Evolutionary conservation across 116 monocot species (phyloP), one percentile per base, ranked within the genome.

Genomic region (Papilionanthe hybrid): DNA sequence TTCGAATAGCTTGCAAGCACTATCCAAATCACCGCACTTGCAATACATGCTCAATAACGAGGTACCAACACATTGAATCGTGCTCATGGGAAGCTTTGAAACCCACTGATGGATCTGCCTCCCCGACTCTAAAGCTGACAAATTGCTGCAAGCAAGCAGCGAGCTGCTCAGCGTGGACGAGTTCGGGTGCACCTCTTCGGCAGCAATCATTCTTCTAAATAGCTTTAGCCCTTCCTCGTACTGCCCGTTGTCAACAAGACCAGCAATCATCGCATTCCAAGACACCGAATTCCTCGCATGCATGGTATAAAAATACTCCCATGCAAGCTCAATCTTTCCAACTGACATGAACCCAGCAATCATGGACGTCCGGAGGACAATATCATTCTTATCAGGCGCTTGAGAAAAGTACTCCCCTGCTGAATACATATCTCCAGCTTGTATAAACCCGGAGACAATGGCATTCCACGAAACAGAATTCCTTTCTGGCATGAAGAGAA

Each of bases 21-120:
- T 81, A 67, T 37, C 32, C 72, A 94, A 58, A 12, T 87, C 77
- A 7, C 94, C 94, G 71, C 94, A 94, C 82, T 94, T 94, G 78
- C 85, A 88, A 76, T 94, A 94, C 94, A 94, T 94, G 81, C 94
- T 94, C 28, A 91, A 58, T 15, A 94, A 50, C 18, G 94, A 94
- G 10, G 94, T 94, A 3, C 87, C 78, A 19, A 90, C 91, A 1
- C 81, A 82, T 13, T 75, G n/a, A 19, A 82, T 41, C 22, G 48
- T 6, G 37, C 72, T 69, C 20, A 90, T 29, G 3, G 84, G 77
- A 13, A 65, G 58, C 73, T 91, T 94, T 58, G 77, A 82, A 44
- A 78, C 80, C 49, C 86, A 81, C 65, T 94, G 94, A 85, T 94
- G 94, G 37, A 94, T 82, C 79, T 90, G 94, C 79, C 49, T 88